Evolutionary conservation across 495 filamentous ascomycete genomes (phyloP), one percentile per base, ranked within the genome.

Genomic region (Hypoxylon lenormandii): DNA sequence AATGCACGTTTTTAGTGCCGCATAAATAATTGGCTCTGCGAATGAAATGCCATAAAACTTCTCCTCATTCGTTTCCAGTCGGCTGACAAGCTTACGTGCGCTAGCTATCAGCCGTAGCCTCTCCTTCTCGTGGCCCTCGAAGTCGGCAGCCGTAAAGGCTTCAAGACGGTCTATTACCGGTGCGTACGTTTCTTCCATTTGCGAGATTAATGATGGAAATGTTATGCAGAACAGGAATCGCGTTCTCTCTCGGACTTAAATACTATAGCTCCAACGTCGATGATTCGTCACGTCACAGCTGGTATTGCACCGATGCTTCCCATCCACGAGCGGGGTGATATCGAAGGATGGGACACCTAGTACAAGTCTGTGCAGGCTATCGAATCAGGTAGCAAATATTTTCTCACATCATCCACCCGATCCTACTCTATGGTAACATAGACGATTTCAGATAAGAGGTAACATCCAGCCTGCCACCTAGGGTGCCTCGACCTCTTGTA

Each of bases 51-150:
- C 54, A 45, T 23, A 59, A 4, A 68, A 16, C 22, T 28, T 67
- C 55, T 73, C 73, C 38, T 65, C 38, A 3, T 38, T 26, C 16
- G 70, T 68, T 59, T 73, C 63, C 15, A 75, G 19, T 5, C 73
- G 64, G 45, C 48, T 45, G 13, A 73, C 13, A 10, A 75, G 48
- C 19, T 64, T 73, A 12, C 65, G 61, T 11, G 63, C 73, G 4
- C 33, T 49, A n/a, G 33, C 51, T 56, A 73, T 19, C n/a, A 70
- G 16, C 21, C 51, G 15, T 13, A 66, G 19, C 18, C 73, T 63
- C 28, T 60, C 66, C 2, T 0, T 11, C 18, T 73, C 60, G 21
- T 66, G 38, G 38, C 40, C 64, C 38, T 64, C 22, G 36, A 76
- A 69, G 15, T 65, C 57, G 8, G 23, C 64, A 18, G 26, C 19